Base-by-base conservation (phyloP, 2,329 filamentous ascomycete species). In the Dothidotthia symphoricarpi region DNA sequence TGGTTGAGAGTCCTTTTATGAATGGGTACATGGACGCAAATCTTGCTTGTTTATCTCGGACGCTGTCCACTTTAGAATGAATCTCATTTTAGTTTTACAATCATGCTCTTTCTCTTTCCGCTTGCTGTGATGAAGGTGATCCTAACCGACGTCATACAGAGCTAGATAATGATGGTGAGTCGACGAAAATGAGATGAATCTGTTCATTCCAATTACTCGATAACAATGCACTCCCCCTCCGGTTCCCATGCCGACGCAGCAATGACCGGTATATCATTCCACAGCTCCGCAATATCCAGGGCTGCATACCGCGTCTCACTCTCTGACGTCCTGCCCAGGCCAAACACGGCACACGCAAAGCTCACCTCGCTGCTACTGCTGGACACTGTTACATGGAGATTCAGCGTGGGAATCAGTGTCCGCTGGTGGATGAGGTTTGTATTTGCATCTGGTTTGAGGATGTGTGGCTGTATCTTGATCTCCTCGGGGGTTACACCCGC, bases 341-440 rank as follows among this genome's bases (percentile, higher is more conserved):
- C 51, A 33, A 61, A 62, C 2, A 64, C 55, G 15, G 51, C 60
- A 11, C 49, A 48, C 3, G 39, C 38, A 16, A 60, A 48, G 3
- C 31, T 13, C 4, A 26, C 10, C 3, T 16, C 19, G 1, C 24
- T 15, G 15, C 39, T 38, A 8, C 26, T 30, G 7, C 25, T 9
- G 16, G 47, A 11, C 0, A 11, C 14, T 1, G 12, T 15, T 1
- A 39, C 35, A 3, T 53, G 37, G 1, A 41, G 19, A 11, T 33
- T 41, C 0, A 63, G 24, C 0, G 49, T 59, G 1, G 61, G 61
- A 6, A 65, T 63, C 10, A 64, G 36, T 3, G 59, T 63, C 7
- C 61, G 45, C 32, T 63, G 61, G 59, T 58, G 63, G 7, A 64
- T 56, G 3, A 65, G 29, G 34, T 64, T 64, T 2, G 61, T 65